Percentiles rank a stretch among this genome's conserved stretches.
Evolutionary conservation across 495 filamentous ascomycete genomes (phyloP).

Genomic region (Penicillium dipodomyicola): DNA sequence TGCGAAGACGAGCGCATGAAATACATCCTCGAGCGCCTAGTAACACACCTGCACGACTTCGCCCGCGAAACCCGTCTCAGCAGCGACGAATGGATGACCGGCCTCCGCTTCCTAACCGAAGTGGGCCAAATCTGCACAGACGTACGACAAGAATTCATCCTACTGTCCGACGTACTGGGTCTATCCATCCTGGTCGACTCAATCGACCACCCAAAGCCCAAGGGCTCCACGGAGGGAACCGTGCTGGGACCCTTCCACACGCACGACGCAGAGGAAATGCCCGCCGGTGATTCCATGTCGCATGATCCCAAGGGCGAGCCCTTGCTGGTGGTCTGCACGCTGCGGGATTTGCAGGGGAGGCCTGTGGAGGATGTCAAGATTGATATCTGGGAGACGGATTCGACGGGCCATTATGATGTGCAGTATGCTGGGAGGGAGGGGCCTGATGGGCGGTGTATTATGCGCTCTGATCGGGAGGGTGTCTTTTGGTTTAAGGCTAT

Average conservation of each 20-base stretch:
- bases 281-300: conserved; percentile 66
- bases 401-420: conserved; percentile 83
- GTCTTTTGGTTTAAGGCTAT: conserved; percentile 88
- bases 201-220: conserved; percentile 88
- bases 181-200: conserved; percentile 86
- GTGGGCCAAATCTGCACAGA: conserved; percentile 72
- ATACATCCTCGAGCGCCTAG: conserved; percentile 70
- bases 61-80: conserved; percentile 77
- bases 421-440: conserved; percentile 68
- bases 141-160: conserved; percentile 87
- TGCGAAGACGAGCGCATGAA: conserved; percentile 61
- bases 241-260: conserved; percentile 94
- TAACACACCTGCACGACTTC: conserved; percentile 81
- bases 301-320: conserved; percentile 58
- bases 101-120: conserved; percentile 65
- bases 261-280: conserved; percentile 70
- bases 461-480: conserved; percentile 68
- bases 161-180: conserved; percentile 87
- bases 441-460: conserved; percentile 78
- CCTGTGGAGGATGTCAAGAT: conserved; percentile 71
- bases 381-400: conserved; percentile 95
- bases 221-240: conserved; percentile 74
- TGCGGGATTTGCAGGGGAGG: conserved; percentile 64
- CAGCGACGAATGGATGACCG: conserved; percentile 76
- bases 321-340: conserved; percentile 71